Evolutionary conservation across 2,329 filamentous ascomycete genomes (phyloP).

Genomic region (Fusarium guadeloupense): DNA sequence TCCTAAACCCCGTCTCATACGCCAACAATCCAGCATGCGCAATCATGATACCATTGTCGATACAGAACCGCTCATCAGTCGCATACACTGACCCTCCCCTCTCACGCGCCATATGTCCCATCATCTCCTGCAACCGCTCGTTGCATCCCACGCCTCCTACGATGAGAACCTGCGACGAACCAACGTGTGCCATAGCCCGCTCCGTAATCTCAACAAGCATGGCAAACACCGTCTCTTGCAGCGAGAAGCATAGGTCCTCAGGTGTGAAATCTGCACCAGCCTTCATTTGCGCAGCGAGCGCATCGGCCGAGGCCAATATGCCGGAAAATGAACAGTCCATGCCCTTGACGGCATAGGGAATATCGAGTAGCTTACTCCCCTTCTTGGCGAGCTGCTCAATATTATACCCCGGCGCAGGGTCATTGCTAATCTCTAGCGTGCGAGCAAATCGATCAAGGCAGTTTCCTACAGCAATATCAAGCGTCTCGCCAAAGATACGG

Average conservation of each 20-base stretch:
- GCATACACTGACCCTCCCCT: slow-evolving; percentile 91
- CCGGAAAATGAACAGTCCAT: slow-evolving; percentile 99
- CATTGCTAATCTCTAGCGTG: slow-evolving; percentile 90
- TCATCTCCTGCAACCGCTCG: slow-evolving; percentile 95
- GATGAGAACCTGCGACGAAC: slow-evolving; percentile 87
- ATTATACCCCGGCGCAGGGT: slow-evolving; percentile 96
- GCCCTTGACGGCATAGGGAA: slow-evolving; percentile 96
- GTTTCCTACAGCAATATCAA: slow-evolving; percentile 98
- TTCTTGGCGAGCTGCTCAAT: slow-evolving; percentile 91
- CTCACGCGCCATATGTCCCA: slow-evolving; percentile 93
- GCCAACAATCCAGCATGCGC: slow-evolving; percentile 92
- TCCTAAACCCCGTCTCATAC: slow-evolving; percentile 81
- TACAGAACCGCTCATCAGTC: slow-evolving; percentile 97
- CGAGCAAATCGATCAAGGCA: slow-evolving; percentile 96
- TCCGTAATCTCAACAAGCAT: slow-evolving; percentile 99
- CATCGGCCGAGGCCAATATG: slow-evolving; percentile 85
- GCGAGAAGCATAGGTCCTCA: slow-evolving; percentile 89
- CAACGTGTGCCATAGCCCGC: slow-evolving; percentile 97
- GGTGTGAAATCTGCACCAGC: slow-evolving; percentile 70
- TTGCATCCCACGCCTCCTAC: slow-evolving; percentile 97
- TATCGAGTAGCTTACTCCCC: slow-evolving; percentile 77
- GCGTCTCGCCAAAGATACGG: slow-evolving; percentile 96
- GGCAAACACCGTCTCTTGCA: slow-evolving; percentile 94
- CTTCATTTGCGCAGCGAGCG: slow-evolving; percentile 75
- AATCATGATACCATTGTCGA: slow-evolving; percentile 99